Conservation (phyloP, 371 early-diverging fungal genomes). For the Batkoa obscura region DNA sequence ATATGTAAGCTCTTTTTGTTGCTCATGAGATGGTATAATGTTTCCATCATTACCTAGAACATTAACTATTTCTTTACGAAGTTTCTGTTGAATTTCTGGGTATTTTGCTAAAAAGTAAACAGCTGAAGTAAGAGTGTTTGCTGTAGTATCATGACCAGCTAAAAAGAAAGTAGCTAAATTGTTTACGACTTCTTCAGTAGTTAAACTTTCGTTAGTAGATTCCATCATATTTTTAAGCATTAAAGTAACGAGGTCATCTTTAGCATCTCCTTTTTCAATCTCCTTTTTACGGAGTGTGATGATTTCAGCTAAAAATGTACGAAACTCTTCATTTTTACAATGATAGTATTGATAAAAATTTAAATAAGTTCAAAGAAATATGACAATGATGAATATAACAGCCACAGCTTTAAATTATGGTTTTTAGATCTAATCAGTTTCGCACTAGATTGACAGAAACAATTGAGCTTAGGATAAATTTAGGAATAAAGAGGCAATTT, state of each 20-base stretch:
- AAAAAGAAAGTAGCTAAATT: constrained; percentile 19
- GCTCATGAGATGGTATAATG: not conserved
- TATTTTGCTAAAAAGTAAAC: constrained; percentile 18
- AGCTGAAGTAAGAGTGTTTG: constrained; percentile 21
- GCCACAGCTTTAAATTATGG: too few species aligned
- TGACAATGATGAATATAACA: too few species aligned
- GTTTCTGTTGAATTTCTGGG: constrained; percentile 19
- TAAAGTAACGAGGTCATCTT: constrained; percentile 8
- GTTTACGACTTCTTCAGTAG: constrained; percentile 10
- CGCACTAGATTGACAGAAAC: too few species aligned
- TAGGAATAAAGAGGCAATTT: too few species aligned
- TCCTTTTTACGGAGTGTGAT: too few species aligned
- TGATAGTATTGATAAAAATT: too few species aligned
- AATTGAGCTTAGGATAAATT: too few species aligned
- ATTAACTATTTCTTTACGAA: constrained; percentile 19
- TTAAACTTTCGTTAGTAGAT: constrained; percentile 3
- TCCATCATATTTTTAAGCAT: constrained; percentile 10
- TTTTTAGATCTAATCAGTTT: too few species aligned
- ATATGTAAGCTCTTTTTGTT: not conserved
- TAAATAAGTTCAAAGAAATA: too few species aligned
- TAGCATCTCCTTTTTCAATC: too few species aligned
- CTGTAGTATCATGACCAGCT: constrained; percentile 33
- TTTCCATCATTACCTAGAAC: not conserved
- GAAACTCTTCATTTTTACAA: too few species aligned
- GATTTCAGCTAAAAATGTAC: too few species aligned